phyloP scores from a whole-genome alignment of 108 stramenopile genomes.

The Pseudonitzschia delicatissima region DNA sequence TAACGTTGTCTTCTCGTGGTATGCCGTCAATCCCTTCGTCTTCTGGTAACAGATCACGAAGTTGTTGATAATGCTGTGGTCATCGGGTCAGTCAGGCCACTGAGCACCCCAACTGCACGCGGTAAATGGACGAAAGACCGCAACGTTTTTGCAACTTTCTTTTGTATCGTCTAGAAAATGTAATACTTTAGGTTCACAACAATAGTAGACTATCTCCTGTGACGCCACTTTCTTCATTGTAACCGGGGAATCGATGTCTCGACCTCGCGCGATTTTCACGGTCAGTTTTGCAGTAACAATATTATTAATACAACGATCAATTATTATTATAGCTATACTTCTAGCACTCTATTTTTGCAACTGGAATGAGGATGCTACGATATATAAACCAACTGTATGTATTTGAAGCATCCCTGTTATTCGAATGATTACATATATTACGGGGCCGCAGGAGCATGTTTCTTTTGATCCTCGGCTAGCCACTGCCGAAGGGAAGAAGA shows the following conservation, averaged over 20 bases:
- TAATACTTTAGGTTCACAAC: too few species aligned
- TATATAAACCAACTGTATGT: too few species aligned
- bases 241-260: neutral
- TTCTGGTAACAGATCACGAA: constrained; percentile 4
- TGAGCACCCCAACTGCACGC: constrained; percentile 39
- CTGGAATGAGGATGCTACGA: too few species aligned
- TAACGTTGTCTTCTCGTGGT: constrained; percentile 40
- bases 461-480: constrained; percentile 58
- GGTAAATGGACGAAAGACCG: constrained; percentile 43
- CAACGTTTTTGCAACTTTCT: constrained; percentile 25
- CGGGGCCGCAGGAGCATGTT: neutral
- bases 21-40: constrained; percentile 11
- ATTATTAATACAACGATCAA: too few species aligned
- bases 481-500: constrained; percentile 82
- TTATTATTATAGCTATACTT: too few species aligned
- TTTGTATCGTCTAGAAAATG: neutral
- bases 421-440: neutral
- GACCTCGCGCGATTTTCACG: neutral
- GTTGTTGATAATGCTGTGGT: constrained; percentile 26
- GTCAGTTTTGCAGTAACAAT: neutral
- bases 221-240: neutral
- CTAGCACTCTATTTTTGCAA: too few species aligned
- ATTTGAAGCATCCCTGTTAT: too few species aligned
- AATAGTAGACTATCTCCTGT: too few species aligned
- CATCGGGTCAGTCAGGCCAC: constrained; percentile 42